Conservation (phyloP, 495 filamentous ascomycete species). For the Pseudoneurospora amorphoporcata region DNA sequence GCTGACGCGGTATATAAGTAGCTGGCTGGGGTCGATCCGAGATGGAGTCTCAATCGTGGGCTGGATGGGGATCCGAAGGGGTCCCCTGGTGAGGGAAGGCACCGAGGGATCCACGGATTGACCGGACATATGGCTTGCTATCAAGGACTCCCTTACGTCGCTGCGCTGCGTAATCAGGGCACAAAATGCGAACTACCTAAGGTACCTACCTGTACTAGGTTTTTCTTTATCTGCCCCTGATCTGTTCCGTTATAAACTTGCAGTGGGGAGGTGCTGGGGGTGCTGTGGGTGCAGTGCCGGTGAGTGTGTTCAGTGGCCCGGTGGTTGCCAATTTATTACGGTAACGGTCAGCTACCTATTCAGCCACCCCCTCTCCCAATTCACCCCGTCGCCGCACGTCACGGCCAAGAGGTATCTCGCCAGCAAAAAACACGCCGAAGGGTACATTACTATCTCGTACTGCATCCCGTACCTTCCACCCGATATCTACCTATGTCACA, state of each 20-base stretch:
- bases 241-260: neutral
- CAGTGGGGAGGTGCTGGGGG: neutral
- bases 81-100: neutral
- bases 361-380: neutral
- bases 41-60: neutral
- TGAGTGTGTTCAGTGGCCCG: neutral
- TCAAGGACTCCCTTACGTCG: neutral
- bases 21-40: neutral
- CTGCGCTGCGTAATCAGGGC: neutral
- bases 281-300: too few species aligned
- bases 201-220: too few species aligned
- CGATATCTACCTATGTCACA: neutral
- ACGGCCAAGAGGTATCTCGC: neutral
- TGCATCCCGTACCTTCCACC: neutral
- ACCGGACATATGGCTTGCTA: neutral
- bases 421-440: neutral
- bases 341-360: neutral
- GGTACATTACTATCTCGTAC: neutral
- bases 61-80: neutral
- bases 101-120: neutral
- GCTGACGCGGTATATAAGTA: neutral
- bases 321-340: neutral
- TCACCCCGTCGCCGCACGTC: neutral
- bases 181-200: too few species aligned
- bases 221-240: neutral